Conservation (phyloP, 768 basidiomycete species). For the Boletus rubropictus region DNA sequence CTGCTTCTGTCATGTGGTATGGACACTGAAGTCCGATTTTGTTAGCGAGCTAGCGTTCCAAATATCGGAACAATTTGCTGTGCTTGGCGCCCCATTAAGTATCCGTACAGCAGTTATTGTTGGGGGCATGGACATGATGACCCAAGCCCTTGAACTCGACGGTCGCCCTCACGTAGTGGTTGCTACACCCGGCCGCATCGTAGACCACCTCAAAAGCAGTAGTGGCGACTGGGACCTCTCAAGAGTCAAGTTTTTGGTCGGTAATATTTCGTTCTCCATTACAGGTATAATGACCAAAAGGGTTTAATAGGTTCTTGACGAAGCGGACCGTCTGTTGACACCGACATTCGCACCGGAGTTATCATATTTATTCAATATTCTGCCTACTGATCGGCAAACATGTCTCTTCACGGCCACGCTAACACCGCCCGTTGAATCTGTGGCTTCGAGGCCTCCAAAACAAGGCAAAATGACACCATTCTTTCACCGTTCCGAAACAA, state of each 20-base stretch:
- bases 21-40: neutral
- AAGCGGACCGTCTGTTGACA: conserved; percentile 90
- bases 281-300: neutral
- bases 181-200: conserved; percentile 92
- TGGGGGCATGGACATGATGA: conserved; percentile 98
- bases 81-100: conserved; percentile 77
- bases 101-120: conserved; percentile 84
- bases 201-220: conserved; percentile 79
- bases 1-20: neutral
- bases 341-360: conserved; percentile 86
- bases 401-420: conserved; percentile 96
- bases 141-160: conserved; percentile 81
- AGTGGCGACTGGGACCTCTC: conserved; percentile 77
- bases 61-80: conserved; percentile 92
- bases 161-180: conserved; percentile 89
- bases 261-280: conserved; percentile 13
- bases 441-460: conserved; percentile 67
- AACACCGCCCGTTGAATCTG: conserved; percentile 75
- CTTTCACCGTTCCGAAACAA: conserved; percentile 69
- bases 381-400: conserved; percentile 89
- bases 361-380: conserved; percentile 61
- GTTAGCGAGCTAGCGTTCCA: conserved; percentile 93
- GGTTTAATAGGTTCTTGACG: conserved; percentile 74
- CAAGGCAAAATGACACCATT: conserved; percentile 85
- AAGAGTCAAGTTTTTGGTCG: conserved; percentile 77